Evolutionary conservation across 2,329 filamentous ascomycete species (phyloP).

Genomic region (Claviceps sorghi): DNA sequence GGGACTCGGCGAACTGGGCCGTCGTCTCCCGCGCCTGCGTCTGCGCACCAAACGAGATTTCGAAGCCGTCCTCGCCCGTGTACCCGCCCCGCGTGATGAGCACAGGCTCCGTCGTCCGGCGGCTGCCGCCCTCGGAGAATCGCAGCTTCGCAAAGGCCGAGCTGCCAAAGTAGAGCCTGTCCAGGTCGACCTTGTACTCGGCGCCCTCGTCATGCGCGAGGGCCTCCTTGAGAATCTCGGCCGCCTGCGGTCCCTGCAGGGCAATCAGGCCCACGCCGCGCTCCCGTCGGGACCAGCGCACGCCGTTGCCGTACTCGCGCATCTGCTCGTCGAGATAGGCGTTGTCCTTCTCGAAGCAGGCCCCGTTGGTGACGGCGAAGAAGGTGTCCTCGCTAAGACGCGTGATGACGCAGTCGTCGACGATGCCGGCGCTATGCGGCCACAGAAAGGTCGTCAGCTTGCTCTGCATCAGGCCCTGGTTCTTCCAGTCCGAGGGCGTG

Average conservation of each 20-base stretch:
- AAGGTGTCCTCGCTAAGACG: constrained; percentile 59
- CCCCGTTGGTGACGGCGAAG: constrained; percentile 93
- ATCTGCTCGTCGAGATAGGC: constrained; percentile 62
- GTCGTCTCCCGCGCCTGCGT: constrained; percentile 25
- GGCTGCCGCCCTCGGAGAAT: constrained; percentile 38
- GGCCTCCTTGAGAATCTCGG: constrained; percentile 50
- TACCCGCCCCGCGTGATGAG: constrained; percentile 83
- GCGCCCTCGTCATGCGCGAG: constrained; percentile 39
- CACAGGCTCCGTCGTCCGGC: constrained; percentile 23
- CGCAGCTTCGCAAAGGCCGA: constrained; percentile 51
- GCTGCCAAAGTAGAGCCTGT: constrained; percentile 68
- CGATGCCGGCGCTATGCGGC: constrained; percentile 70
- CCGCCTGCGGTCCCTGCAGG: constrained; percentile 71
- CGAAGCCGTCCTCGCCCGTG: constrained; percentile 96
- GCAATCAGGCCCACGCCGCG: constrained; percentile 68
- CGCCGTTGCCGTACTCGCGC: constrained; percentile 35
- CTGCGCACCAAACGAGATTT: constrained; percentile 88
- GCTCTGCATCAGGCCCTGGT: constrained; percentile 52
- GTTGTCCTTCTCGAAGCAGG: constrained; percentile 76
- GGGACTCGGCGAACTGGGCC: constrained; percentile 47
- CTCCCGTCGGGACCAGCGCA: constrained; percentile 57
- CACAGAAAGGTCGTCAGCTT: constrained; percentile 76
- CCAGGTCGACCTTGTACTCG: constrained; percentile 37
- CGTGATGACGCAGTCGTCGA: constrained; percentile 88
- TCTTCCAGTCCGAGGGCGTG: constrained; percentile 59